These are phyloP conservation scores for Cymodocea nodosa DNA, from an alignment of 116 monocot species.

Conservation along the genomic window DNA sequence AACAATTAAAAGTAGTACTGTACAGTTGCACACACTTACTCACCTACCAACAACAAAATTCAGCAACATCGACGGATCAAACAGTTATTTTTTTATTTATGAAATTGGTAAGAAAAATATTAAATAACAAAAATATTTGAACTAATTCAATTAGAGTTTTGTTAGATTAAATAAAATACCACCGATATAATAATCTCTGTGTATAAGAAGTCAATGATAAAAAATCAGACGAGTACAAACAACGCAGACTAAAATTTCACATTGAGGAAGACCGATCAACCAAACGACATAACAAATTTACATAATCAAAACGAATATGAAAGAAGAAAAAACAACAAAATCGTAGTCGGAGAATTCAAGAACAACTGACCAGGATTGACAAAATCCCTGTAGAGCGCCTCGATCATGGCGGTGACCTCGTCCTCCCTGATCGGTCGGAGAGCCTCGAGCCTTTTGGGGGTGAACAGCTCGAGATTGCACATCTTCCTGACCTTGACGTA, in stretches of 20 bases:
- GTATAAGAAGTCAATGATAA: too few species aligned
- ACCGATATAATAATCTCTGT: too few species aligned
- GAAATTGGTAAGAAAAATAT: too few species aligned
- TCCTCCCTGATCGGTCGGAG: slow-evolving; percentile 80
- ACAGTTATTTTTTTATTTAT: too few species aligned
- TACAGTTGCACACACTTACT: neutral
- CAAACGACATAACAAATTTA: too few species aligned
- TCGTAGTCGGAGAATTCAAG: neutral
- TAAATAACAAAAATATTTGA: too few species aligned
- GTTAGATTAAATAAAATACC: too few species aligned
- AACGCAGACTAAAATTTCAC: too few species aligned
- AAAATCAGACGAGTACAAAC: too few species aligned
- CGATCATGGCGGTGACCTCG: slow-evolving; percentile 93
- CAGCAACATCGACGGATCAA: neutral
- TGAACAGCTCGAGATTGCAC: slow-evolving; percentile 74
- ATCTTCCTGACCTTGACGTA: slow-evolving; percentile 87
- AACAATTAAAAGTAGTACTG: neutral
- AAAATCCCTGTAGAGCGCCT: slow-evolving; percentile 40
- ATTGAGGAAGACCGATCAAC: too few species aligned
- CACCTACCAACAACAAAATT: neutral
- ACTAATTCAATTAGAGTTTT: too few species aligned
- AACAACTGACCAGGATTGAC: slow-evolving; percentile 24
- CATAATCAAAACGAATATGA: too few species aligned
- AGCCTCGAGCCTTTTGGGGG: slow-evolving; percentile 56
- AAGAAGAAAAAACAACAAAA: neutral